Evolutionary conservation across 169 alveolate genomes (phyloP).

Genomic region (Eimeria tenella): DNA sequence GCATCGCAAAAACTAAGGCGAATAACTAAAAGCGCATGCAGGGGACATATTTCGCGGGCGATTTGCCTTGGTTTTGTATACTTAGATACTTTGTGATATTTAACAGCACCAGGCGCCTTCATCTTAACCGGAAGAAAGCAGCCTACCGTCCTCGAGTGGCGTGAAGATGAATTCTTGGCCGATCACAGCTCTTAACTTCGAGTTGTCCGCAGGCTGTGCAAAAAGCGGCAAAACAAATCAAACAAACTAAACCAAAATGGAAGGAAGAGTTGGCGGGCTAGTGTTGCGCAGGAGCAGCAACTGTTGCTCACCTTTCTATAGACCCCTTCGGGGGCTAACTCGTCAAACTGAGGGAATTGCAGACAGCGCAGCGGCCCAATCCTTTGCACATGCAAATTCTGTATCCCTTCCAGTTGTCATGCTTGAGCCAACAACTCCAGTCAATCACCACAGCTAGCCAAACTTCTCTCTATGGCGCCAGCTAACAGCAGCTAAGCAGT

Average conservation of each 20-base stretch:
- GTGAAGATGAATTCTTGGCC: constrained; percentile 63
- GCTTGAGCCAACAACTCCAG: background rate
- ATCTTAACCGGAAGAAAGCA: background rate
- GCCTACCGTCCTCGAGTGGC: constrained; percentile 52
- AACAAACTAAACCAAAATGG: background rate
- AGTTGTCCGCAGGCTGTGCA: constrained; percentile 70
- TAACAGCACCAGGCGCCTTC: too few species aligned
- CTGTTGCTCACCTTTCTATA: constrained; percentile 45
- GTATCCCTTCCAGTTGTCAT: background rate
- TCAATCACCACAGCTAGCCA: background rate
- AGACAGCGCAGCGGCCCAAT: background rate
- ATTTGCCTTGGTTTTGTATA: too few species aligned
- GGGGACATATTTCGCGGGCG: too few species aligned
- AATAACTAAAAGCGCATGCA: too few species aligned
- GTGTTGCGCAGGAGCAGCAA: background rate
- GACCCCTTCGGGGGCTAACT: constrained; percentile 38
- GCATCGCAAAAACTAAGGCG: too few species aligned
- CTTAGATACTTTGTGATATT: too few species aligned
- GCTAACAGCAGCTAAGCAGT: background rate
- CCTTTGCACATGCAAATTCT: background rate
- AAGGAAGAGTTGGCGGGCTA: background rate
- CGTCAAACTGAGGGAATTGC: constrained; percentile 62
- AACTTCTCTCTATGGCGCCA: background rate
- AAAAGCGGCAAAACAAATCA: background rate
- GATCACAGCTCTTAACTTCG: constrained; percentile 25